Conservation (phyloP, 2,329 filamentous ascomycete species). For the Domatiomyces catenatus region DNA sequence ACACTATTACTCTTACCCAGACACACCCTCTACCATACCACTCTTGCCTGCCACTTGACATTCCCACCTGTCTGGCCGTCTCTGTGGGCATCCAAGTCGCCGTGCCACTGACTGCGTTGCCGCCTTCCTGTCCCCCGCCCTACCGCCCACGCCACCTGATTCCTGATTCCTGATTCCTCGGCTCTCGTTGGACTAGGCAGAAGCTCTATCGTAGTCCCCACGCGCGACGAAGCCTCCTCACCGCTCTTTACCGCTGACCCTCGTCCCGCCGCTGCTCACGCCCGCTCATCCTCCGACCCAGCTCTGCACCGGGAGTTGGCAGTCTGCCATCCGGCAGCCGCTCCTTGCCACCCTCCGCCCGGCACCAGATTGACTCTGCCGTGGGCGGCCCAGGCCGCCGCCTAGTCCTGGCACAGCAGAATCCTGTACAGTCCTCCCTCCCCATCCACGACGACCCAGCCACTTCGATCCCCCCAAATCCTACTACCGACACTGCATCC, state of each 20-base stretch:
- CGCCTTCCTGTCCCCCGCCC: too few species aligned
- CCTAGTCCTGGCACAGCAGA: conserved; percentile 62
- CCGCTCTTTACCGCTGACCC: background rate
- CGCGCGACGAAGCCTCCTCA: background rate
- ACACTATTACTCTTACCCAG: too few species aligned
- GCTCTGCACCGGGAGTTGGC: background rate
- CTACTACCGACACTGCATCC: conserved; percentile 33
- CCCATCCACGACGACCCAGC: conserved; percentile 53
- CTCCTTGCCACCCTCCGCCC: background rate
- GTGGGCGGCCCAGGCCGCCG: conserved; percentile 31
- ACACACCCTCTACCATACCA: too few species aligned
- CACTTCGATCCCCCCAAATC: conserved; percentile 39
- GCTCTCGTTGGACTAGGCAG: background rate
- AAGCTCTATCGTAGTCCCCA: background rate
- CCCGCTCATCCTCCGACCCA: background rate
- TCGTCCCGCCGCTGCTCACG: too few species aligned
- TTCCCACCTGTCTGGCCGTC: background rate
- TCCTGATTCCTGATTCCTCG: background rate
- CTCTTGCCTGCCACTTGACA: background rate
- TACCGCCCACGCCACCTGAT: background rate
- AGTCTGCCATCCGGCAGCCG: background rate
- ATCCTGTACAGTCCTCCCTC: conserved; percentile 42
- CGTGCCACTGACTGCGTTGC: background rate
- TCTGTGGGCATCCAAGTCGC: too few species aligned
- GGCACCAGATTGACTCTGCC: conserved; percentile 7